phyloP scores from a whole-genome alignment of 1,139 yeast species.

The Zygotorulaspora mrakii region DNA sequence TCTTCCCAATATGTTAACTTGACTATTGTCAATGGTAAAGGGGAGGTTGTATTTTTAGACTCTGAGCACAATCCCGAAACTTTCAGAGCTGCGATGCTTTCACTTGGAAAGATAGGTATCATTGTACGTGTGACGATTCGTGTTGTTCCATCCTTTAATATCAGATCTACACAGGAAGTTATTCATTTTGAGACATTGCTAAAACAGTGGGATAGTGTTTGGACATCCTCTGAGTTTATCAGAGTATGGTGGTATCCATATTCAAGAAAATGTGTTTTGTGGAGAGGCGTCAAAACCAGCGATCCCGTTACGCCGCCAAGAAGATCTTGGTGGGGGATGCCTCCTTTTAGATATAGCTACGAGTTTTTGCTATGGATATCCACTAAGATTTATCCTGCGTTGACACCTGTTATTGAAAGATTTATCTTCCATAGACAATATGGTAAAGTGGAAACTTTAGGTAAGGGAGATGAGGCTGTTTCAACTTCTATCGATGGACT shows the following conservation, averaged over 20 bases:
- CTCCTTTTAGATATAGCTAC: slow-evolving; percentile 71
- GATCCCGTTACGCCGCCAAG: slow-evolving; percentile 66
- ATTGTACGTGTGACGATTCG: slow-evolving; percentile 86
- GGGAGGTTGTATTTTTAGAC: slow-evolving; percentile 68
- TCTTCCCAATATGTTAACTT: slow-evolving; percentile 82
- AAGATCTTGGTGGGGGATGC: slow-evolving; percentile 82
- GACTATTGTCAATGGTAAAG: slow-evolving; percentile 67
- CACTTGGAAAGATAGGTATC: slow-evolving; percentile 88
- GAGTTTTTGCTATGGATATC: slow-evolving; percentile 76
- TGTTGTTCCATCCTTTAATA: slow-evolving; percentile 76
- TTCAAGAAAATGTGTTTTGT: slow-evolving; percentile 73
- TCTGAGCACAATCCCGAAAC: slow-evolving; percentile 62
- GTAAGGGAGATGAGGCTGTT: slow-evolving; percentile 64
- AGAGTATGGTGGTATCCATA: slow-evolving; percentile 99
- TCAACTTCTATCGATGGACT: slow-evolving; percentile 81
- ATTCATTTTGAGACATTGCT: slow-evolving; percentile 70
- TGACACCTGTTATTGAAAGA: slow-evolving; percentile 80
- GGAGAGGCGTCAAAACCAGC: slow-evolving; percentile 76
- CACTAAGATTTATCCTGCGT: slow-evolving; percentile 63
- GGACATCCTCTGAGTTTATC: slow-evolving; percentile 89
- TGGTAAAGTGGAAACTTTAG: slow-evolving; percentile 68
- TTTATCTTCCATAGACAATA: slow-evolving; percentile 84
- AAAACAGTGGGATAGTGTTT: slow-evolving; percentile 63
- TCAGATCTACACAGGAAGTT: slow-evolving; percentile 78
- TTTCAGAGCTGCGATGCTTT: slow-evolving; percentile 79